phyloP scores from a whole-genome alignment of 2,329 filamentous ascomycete genomes.

The Phaeosphaeriaceae sp. region DNA sequence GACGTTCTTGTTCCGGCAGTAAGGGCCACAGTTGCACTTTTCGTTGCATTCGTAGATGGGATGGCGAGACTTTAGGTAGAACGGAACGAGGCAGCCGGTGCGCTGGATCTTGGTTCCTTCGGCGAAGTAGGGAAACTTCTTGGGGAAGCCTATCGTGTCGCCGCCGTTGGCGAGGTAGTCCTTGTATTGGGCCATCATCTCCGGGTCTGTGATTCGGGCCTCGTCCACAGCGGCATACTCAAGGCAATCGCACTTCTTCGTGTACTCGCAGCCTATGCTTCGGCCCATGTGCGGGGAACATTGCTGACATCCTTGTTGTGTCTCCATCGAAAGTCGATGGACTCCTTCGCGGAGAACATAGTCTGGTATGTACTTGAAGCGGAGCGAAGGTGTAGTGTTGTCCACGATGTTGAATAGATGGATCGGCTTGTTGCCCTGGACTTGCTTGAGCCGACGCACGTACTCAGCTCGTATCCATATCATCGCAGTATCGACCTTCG shows the following conservation, averaged over 20 bases:
- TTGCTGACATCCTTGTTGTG: constrained; percentile 70
- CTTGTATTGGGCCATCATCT: constrained; percentile 32
- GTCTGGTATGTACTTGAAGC: constrained; percentile 73
- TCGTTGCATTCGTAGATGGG: constrained; percentile 83
- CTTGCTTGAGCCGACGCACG: constrained; percentile 29
- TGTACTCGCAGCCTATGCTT: constrained; percentile 67
- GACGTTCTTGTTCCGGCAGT: constrained; percentile 78
- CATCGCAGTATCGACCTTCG: constrained; percentile 42
- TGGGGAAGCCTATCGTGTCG: constrained; percentile 50
- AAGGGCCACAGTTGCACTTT: constrained; percentile 68
- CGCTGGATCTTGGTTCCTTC: constrained; percentile 36
- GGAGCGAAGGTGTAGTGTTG: constrained; percentile 60
- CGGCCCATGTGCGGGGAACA: constrained; percentile 65
- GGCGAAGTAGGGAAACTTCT: constrained; percentile 68
- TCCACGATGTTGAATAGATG: constrained; percentile 71
- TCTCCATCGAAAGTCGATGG: constrained; percentile 64
- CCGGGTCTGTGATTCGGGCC: constrained; percentile 35
- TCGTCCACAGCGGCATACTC: constrained; percentile 64
- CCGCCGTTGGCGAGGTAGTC: constrained; percentile 21
- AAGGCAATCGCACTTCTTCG: constrained; percentile 69
- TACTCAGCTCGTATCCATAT: constrained; percentile 50
- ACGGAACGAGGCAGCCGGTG: constrained; percentile 43
- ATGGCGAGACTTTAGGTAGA: constrained; percentile 52
- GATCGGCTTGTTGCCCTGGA: constrained; percentile 51
- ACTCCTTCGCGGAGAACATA: constrained; percentile 67